A percentile compares a stretch with the other conserved stretches of the same genome.
These are phyloP conservation scores for Hydnum rufescens DNA, from an alignment of 768 basidiomycete genomes.

Conservation along the genomic window DNA sequence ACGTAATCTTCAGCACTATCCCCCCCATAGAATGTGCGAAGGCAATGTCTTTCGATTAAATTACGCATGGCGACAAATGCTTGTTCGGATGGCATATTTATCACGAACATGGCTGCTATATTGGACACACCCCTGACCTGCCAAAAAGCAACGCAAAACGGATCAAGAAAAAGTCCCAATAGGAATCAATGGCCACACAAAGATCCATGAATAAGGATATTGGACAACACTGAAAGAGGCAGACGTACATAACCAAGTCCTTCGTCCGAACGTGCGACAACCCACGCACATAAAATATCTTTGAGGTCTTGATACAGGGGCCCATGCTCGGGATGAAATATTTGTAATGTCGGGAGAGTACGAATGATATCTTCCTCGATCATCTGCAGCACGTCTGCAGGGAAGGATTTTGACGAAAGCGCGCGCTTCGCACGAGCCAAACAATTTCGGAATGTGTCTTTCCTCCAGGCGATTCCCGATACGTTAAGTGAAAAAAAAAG, in stretches of 20 bases:
- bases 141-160: background rate
- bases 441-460: conserved; percentile 57
- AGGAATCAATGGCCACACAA: too few relatives aligned
- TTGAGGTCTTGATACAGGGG: conserved; percentile 67
- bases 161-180: background rate
- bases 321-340: conserved; percentile 58
- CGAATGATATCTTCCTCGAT: conserved; percentile 58
- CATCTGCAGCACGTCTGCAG: conserved; percentile 33
- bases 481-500: conserved; percentile 4
- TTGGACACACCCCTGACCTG: conserved; percentile 15
- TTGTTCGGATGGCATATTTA: conserved; percentile 56
- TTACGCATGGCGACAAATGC: conserved; percentile 75
- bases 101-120: conserved; percentile 68
- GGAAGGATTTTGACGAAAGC: conserved; percentile 43
- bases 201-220: background rate
- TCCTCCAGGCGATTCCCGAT: background rate
- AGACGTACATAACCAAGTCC: conserved; percentile 46
- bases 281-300: conserved; percentile 74
- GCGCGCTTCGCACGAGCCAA: conserved; percentile 55
- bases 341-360: conserved; percentile 58
- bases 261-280: conserved; percentile 67
- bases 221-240: background rate
- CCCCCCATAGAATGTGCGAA: conserved; percentile 71
- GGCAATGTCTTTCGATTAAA: conserved; percentile 62
- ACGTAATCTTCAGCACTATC: conserved; percentile 52